phyloP scores from a whole-genome alignment of 2,329 filamentous ascomycete genomes.

The Tetracladium maxilliforme region DNA sequence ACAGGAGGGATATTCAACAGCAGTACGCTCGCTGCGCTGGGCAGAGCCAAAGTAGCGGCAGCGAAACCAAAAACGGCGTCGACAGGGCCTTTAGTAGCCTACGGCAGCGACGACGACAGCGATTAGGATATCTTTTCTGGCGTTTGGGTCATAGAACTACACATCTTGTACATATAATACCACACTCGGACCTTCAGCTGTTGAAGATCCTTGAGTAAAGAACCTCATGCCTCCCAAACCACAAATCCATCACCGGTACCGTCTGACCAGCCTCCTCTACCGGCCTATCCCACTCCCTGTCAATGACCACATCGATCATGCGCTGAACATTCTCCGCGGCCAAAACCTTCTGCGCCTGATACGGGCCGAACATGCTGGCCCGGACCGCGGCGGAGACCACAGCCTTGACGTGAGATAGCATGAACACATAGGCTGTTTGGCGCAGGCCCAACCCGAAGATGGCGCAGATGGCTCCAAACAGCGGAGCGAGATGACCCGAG shows the following conservation, averaged over 20 bases:
- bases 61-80: slow-evolving; percentile 38
- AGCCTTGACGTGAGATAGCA: slow-evolving; percentile 64
- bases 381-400: slow-evolving; percentile 64
- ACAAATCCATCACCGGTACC: slow-evolving; percentile 67
- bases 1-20: slow-evolving; percentile 62
- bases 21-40: slow-evolving; percentile 68
- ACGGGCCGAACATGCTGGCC: slow-evolving; percentile 66
- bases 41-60: slow-evolving; percentile 36
- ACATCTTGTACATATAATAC: too few species aligned
- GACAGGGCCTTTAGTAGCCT: slow-evolving; percentile 67
- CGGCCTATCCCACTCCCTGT: slow-evolving; percentile 39
- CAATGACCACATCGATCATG: slow-evolving; percentile 41
- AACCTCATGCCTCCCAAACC: slow-evolving; percentile 71
- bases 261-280: slow-evolving; percentile 59
- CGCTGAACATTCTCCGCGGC: slow-evolving; percentile 42
- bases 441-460: slow-evolving; percentile 43
- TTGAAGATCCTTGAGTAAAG: slow-evolving; percentile 81
- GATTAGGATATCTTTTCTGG: too few species aligned
- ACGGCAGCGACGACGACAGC: slow-evolving; percentile 73
- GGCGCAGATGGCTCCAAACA: slow-evolving; percentile 52
- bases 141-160: too few species aligned
- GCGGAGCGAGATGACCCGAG: slow-evolving; percentile 53
- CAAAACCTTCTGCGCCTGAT: slow-evolving; percentile 61
- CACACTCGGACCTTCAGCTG: too few species aligned
- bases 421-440: slow-evolving; percentile 60